These are phyloP conservation scores for Coniochaeta ligniaria DNA, from an alignment of 2,329 filamentous ascomycete genomes.

Conservation along the genomic window DNA sequence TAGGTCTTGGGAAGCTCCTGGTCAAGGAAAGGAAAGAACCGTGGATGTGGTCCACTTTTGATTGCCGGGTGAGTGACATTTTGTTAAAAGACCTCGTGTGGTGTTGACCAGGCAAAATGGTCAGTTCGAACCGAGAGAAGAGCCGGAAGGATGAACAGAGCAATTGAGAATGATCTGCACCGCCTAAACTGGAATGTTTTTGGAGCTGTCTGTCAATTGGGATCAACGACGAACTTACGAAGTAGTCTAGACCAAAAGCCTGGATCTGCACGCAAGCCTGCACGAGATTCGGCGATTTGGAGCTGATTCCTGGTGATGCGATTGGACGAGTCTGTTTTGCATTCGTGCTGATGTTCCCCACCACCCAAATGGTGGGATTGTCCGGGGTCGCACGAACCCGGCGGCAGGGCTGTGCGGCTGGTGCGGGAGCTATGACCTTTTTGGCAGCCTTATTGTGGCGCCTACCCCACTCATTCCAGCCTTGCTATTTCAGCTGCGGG, in stretches of 20 bases:
- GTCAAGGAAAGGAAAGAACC: not conserved
- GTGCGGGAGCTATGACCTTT: not conserved
- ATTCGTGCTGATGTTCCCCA: not conserved
- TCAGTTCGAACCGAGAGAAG: not conserved
- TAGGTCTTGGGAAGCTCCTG: not conserved
- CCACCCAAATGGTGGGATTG: not conserved
- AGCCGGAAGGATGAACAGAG: not conserved
- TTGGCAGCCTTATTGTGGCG: not conserved
- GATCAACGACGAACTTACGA: not conserved
- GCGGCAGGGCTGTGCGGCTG: not conserved
- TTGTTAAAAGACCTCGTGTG: not conserved
- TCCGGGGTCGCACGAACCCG: not conserved
- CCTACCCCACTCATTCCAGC: not conserved
- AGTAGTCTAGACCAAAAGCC: not conserved
- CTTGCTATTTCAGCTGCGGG: not conserved
- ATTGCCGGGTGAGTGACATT: not conserved
- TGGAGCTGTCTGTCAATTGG: not conserved
- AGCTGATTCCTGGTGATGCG: not conserved
- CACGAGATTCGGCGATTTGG: not conserved
- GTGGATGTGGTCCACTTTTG: not conserved
- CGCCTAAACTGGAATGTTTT: not conserved
- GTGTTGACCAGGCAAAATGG: not conserved
- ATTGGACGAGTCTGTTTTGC: not conserved
- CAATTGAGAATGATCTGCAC: not conserved
- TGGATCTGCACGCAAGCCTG: slow-evolving; percentile 4